Percentiles rank a stretch among this genome's conserved stretches.
phyloP scores from a whole-genome alignment of 2,329 filamentous ascomycete genomes.

The Trichoderma lentiforme region DNA sequence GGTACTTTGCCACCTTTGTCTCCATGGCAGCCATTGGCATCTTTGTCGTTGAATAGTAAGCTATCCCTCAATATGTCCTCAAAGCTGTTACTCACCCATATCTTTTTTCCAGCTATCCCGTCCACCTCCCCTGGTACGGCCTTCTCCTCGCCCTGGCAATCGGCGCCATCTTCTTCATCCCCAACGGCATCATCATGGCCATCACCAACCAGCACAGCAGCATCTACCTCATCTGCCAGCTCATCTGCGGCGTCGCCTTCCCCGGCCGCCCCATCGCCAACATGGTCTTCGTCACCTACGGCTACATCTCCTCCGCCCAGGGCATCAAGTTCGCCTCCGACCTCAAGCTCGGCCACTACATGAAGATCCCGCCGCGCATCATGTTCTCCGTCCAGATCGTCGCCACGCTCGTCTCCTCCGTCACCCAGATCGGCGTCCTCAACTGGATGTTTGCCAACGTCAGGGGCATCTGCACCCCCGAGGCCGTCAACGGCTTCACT shows the following conservation, averaged over 20 bases:
- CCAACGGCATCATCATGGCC: conserved; percentile 89
- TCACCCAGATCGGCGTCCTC: conserved; percentile 79
- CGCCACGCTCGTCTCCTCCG: conserved; percentile 69
- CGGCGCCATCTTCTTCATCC: conserved; percentile 79
- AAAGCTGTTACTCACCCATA: conserved; percentile 20
- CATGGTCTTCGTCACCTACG: conserved; percentile 91
- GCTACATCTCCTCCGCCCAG: conserved; percentile 84
- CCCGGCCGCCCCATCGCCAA: conserved; percentile 84
- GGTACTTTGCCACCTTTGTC: conserved; percentile 75
- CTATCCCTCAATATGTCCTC: conserved; percentile 20
- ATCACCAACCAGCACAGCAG: conserved; percentile 87
- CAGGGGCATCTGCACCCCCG: conserved; percentile 69
- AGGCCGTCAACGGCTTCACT: conserved; percentile 83
- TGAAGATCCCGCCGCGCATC: conserved; percentile 80
- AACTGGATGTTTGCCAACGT: conserved; percentile 89
- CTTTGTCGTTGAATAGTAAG: conserved; percentile 80
- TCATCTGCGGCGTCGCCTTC: conserved; percentile 78
- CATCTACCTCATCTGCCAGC: conserved; percentile 82
- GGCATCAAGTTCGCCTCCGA: conserved; percentile 87
- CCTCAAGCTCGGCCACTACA: conserved; percentile 82
- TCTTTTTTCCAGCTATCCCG: conserved; percentile 58
- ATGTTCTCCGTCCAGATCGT: conserved; percentile 76
- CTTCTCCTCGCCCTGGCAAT: conserved; percentile 74
- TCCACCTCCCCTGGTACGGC: conserved; percentile 84
- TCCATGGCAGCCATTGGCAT: conserved; percentile 76